Evolutionary conservation across 2,329 filamentous ascomycete genomes (phyloP), one percentile per base, ranked within the genome.

Genomic region (Pseudomassariella vexata): DNA sequence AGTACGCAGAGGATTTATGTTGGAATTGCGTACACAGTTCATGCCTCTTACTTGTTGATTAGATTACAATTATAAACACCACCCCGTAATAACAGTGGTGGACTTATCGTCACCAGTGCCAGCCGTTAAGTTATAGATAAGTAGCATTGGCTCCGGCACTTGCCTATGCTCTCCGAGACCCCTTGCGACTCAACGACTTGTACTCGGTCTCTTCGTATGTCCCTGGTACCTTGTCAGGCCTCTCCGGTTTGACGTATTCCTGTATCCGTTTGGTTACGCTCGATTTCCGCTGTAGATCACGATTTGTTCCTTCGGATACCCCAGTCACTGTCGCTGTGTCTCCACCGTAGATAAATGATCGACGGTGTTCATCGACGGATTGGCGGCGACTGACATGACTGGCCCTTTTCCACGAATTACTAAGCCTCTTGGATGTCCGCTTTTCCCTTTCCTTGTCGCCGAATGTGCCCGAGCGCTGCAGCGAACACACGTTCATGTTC

Each of bases 341-440:
- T 9, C 24, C 30, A 15, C 15, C 18, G 5, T 9, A 2, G 5
- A 35, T 14, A 12, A 24, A 29, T 9, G 16, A 29, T 6, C 20
- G 15, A 25, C 32, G 32, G 15, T 30, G 29, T 15, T 31, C 28
- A 9, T 21, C 21, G n/a, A 24, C 26, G 5, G 31, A 31, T 7
- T 33, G 36, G 17, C 35, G 28, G 20, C 36, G n/a, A n/a, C n/a
- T 38, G 19, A 30, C n/a, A 19, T 27, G 11, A 28, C 36, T 38
- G 14, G 32, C 28, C 20, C 36, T 18, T 17, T 35, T 38, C 24
- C 28, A 24, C 8, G 30, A 15, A 21, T 28, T 32, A 6, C 27
- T 21, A n/a, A 18, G 17, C 21, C 19, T 33, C 20, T 17, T 32
- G 16, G 28, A 21, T 9, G 12, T 15, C 9, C 14, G 18, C 17